Base-by-base conservation (phyloP, 176 grass and related monocot species). In the Melocanna baccifera region DNA sequence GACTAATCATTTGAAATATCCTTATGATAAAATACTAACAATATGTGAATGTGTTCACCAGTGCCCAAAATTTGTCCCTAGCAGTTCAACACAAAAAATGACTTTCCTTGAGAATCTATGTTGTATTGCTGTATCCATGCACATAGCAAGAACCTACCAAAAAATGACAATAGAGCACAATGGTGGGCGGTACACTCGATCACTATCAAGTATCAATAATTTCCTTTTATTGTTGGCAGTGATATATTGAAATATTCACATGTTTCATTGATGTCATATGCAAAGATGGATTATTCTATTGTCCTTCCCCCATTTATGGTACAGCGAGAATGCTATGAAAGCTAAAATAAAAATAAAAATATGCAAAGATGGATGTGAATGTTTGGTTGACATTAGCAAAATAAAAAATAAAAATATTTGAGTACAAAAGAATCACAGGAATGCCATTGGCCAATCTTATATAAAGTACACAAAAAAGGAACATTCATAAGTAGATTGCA, bases 201-300 rank as follows among this genome's bases (percentile, higher is more conserved):
- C 39, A 0, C 37, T 55, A 12, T 56, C 45, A 43, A 81, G 5
- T 64, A 12, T 73, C 46, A 45, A 75, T 5, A 57, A 57, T 55
- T 66, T 74, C 26, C 45, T 87, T 62, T 64, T 70, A 77, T 80
- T 1, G 36, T 26, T 63, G 23, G 66, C 12, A 63, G 15, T 73
- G 52, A 62, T 29, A 62, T 71, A 62, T 89, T 42, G 23, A 43
- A 30, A 75, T 39, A 48, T 67, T 66, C 65, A 82, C 48, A 65
- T 50, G 53, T 14, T 64, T 43, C 66, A 71, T 34, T 76, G 20
- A 64, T 72, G 28, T 69, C 25, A 57, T 70, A 81, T 7, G 43
- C 16, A 75, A 82, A 74, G 20, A 36, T 36, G 20, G 14, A 62
- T 78, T 69, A 67, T 43, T 69, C 51, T n/a, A 65, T 20, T 67